phyloP scores from a whole-genome alignment of 176 grass and related monocot species.

The Cenchrus americanus region DNA sequence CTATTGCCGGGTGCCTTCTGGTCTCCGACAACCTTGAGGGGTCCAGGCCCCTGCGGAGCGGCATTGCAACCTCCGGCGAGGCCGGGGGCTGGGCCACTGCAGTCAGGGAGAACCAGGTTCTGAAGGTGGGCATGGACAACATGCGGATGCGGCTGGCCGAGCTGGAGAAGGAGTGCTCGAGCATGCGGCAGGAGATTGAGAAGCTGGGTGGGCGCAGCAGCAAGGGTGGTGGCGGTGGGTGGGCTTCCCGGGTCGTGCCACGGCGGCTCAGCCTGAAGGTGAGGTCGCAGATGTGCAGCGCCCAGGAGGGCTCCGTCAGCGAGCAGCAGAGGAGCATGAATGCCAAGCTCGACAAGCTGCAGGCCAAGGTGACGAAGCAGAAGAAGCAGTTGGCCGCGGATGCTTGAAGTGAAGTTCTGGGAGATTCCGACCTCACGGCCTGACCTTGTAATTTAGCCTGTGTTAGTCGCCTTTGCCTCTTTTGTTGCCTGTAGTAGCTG shows the following conservation, averaged over 20 bases:
- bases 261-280: constrained; percentile 67
- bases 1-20: constrained; percentile 82
- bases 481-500: constrained; percentile 39
- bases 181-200: constrained; percentile 81
- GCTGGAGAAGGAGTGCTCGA: constrained; percentile 84
- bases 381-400: constrained; percentile 68
- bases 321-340: constrained; percentile 71
- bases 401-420: constrained; percentile 33
- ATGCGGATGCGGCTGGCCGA: constrained; percentile 75
- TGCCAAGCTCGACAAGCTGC: constrained; percentile 74
- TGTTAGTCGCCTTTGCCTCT: constrained; percentile 10
- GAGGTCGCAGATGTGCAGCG: constrained; percentile 85
- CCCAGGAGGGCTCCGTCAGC: constrained; percentile 71
- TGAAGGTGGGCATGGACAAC: constrained; percentile 88
- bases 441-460: constrained; percentile 40
- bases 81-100: constrained; percentile 65
- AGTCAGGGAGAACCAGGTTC: constrained; percentile 80
- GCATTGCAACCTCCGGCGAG: constrained; percentile 62
- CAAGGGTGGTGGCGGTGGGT: constrained; percentile 32
- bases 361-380: constrained; percentile 69
- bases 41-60: constrained; percentile 59
- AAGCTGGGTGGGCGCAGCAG: constrained; percentile 64
- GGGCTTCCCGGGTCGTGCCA: constrained; percentile 49
- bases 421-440: background rate
- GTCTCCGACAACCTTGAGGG: constrained; percentile 85